These are phyloP conservation scores for Quercus suber DNA, from an alignment of 306 rosid species.

Conservation along the genomic window DNA sequence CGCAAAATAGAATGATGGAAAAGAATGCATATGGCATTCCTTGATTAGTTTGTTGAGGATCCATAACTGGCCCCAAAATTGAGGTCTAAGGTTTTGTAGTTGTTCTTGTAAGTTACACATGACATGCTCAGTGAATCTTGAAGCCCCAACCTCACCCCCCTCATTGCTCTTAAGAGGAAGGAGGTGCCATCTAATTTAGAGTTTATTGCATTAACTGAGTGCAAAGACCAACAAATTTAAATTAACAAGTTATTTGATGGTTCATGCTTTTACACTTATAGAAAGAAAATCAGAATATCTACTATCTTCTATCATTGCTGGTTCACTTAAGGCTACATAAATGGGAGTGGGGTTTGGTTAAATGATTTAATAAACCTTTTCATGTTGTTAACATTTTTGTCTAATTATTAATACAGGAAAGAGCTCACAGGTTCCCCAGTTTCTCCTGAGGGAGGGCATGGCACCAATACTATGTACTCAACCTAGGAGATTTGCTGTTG, in stretches of 20 bases:
- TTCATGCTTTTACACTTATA: conserved; percentile 8
- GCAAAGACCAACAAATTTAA: neutral
- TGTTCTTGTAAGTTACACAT: too few relatives aligned
- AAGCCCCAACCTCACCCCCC: too few relatives aligned
- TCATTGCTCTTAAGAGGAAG: too few relatives aligned
- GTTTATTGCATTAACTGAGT: neutral
- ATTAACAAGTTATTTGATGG: neutral
- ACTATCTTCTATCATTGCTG: neutral
- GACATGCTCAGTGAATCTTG: too few relatives aligned
- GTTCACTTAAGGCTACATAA: neutral
- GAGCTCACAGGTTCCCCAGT: conserved; percentile 94
- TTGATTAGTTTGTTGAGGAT: too few relatives aligned
- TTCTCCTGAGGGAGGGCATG: conserved; percentile 74
- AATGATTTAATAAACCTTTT: conserved; percentile 16
- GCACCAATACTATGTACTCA: conserved; percentile 78
- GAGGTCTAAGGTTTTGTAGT: too few relatives aligned
- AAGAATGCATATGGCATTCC: too few relatives aligned
- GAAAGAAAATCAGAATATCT: neutral
- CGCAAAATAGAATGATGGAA: too few relatives aligned
- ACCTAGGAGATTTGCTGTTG: conserved; percentile 93
- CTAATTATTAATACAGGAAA: conserved; percentile 51
- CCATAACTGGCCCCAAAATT: too few relatives aligned
- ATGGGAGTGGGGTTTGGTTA: neutral
- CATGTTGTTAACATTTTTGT: conserved; percentile 3
- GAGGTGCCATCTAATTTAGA: too few relatives aligned